Base-by-base conservation (phyloP, 1,139 yeast genomes). In the Trichomonascaceae sp. region DNA sequence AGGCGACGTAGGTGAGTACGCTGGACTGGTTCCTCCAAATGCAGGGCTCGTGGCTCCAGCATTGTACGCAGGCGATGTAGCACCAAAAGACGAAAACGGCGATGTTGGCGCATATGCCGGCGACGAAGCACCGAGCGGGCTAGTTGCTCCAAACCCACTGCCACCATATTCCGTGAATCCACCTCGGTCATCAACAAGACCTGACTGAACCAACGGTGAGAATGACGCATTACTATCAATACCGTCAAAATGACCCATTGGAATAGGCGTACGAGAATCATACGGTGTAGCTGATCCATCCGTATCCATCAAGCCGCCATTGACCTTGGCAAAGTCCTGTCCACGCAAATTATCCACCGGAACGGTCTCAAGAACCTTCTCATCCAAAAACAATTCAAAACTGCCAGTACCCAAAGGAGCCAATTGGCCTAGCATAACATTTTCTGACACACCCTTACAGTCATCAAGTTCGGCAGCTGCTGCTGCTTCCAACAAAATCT, bases 381-480 rank as follows among this genome's bases (percentile, higher is more conserved):
- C 98, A 70, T 95, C 96, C 60, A 95, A 84, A 84, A 88, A 85
- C 49, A 95, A 95, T 70, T 93, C 99, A 68, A 95, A 95, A 1
- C 96, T 86, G 67, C 99, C 99, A 2, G 99, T 95, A 71, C 99
- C 99, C 65, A 95, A 81, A 57, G 99, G 99, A 20, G 99, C 98
- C 81, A 93, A 82, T 78, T 95, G 99, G 53, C 99, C 99, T 67
- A 95, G 81, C 79, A 95, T 88, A 57, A 95, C 96, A 69, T 93
- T 95, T 71, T 95, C 98, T 47, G 99, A 93, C 59, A 95, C 96
- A 78, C 99, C 99, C 64, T 91, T 87, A 74, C 99, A 95, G 64
- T 93, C 98, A 74, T 95, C 99, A 60, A 93, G 77, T 70, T 95
- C 99, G 19, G 99, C 99, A 45, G 95, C 83, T 3, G 98, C 96